These are phyloP conservation scores for Penicillium pulvis DNA, from an alignment of 495 filamentous ascomycete genomes.

Conservation along the genomic window DNA sequence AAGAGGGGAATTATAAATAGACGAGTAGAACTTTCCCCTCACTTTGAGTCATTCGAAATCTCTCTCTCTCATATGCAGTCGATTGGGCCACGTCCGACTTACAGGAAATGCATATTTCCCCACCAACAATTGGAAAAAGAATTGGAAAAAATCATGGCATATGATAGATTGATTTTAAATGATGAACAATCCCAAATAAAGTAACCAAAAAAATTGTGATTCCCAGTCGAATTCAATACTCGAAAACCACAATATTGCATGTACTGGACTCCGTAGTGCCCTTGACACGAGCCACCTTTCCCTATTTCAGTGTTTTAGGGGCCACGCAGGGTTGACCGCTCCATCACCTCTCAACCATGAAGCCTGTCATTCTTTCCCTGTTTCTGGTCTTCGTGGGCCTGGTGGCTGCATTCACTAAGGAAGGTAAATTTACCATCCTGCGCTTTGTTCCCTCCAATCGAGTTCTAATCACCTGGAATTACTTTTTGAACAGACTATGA, in stretches of 20 bases:
- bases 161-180: no score
- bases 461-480: slow-evolving; percentile 11
- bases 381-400: slow-evolving; percentile 52
- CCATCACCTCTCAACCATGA: slow-evolving; percentile 36
- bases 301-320: slow-evolving; percentile 14
- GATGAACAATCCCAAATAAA: no score
- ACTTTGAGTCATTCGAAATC: slow-evolving; percentile 3
- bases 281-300: background rate
- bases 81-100: slow-evolving; percentile 27
- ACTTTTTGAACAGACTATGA: slow-evolving; percentile 70
- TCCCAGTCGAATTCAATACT: no score
- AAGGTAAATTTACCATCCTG: slow-evolving; percentile 57
- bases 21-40: slow-evolving; percentile 10
- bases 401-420: slow-evolving; percentile 78
- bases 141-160: no score
- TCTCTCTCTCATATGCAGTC: slow-evolving; percentile 11
- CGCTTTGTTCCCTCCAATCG: background rate
- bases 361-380: slow-evolving; percentile 35
- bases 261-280: no score
- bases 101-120: background rate
- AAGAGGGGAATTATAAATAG: background rate
- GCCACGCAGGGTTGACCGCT: slow-evolving; percentile 30
- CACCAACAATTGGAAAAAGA: background rate
- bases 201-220: no score
- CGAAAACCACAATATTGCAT: no score